Conservation (phyloP, 176 grass and related monocot species). For the Sorghum bicolor region Sorghum_bicolor_NCBIv3 NC_012875.2:54710001-54710500, state of each 20-base stretch:
- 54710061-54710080: background rate
- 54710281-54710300: background rate
- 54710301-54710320: background rate
- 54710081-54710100: background rate
- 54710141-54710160: background rate
- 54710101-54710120: background rate
- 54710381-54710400: slow-evolving; percentile 14
- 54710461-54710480: background rate
- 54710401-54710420: background rate
- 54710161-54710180: background rate
- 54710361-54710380: background rate
- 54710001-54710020: background rate
- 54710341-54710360: slow-evolving; percentile 5
- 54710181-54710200: background rate
- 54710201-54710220: background rate
- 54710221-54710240: background rate
- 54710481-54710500: background rate
- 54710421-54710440: background rate
- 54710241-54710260: background rate
- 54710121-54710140: background rate
- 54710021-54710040: background rate
- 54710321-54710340: slow-evolving; percentile 5
- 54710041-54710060: background rate
- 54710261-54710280: background rate
- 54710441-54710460: background rate